phyloP scores from a whole-genome alignment of 2,329 filamentous ascomycete species.

The Sphaceloma murrayae region DNA sequence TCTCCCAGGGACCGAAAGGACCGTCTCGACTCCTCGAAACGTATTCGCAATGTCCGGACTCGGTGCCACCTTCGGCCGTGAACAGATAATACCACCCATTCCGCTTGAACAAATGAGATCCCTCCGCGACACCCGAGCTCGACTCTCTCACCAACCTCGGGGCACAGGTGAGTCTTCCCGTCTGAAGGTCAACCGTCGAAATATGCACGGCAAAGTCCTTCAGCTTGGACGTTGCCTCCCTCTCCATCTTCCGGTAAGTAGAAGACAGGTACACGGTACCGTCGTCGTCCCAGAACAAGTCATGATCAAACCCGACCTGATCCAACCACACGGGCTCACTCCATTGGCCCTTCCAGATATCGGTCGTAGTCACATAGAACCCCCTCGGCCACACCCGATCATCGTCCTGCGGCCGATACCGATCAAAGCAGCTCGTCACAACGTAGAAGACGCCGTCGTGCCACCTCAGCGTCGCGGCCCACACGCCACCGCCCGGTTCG shows the following conservation, averaged over 20 bases:
- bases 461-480: slow-evolving; percentile 34
- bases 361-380: slow-evolving; percentile 38
- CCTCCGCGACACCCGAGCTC: slow-evolving; percentile 25
- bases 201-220: slow-evolving; percentile 26
- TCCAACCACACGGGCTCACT: slow-evolving; percentile 41
- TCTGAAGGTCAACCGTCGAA: slow-evolving; percentile 24
- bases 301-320: slow-evolving; percentile 20
- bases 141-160: slow-evolving; percentile 21
- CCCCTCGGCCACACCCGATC: slow-evolving; percentile 31
- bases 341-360: slow-evolving; percentile 41
- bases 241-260: too few species aligned
- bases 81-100: slow-evolving; percentile 32
- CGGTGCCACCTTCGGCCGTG: slow-evolving; percentile 33
- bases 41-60: slow-evolving; percentile 32
- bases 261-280: not conserved
- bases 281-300: slow-evolving; percentile 25
- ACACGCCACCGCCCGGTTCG: slow-evolving; percentile 34
- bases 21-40: slow-evolving; percentile 30
- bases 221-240: slow-evolving; percentile 8
- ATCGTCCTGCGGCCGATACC: too few species aligned
- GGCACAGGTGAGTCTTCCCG: too few species aligned
- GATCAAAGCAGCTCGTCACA: slow-evolving; percentile 10
- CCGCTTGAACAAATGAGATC: slow-evolving; percentile 32
- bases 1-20: slow-evolving; percentile 27
- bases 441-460: slow-evolving; percentile 35